phyloP scores from a whole-genome alignment of 306 rosid species.

The Glycyrrhiza uralensis region DNA sequence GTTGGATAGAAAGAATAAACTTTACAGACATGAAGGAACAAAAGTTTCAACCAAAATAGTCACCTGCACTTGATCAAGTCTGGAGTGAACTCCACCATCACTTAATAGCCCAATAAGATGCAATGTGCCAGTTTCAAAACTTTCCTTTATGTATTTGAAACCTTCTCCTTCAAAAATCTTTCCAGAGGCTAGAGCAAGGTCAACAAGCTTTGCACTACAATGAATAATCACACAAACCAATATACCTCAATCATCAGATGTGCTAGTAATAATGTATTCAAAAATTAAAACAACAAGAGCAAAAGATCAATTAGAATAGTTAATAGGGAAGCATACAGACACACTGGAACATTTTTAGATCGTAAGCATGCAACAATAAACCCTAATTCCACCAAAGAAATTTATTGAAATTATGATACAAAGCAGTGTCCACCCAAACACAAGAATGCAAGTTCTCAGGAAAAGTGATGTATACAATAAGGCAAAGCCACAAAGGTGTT shows the following conservation, averaged over 20 bases:
- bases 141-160: slow-evolving; percentile 72
- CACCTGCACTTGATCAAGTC: slow-evolving; percentile 76
- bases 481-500: neutral
- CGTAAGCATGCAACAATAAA: neutral
- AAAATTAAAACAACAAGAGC: slow-evolving; percentile 11
- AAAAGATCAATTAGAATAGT: neutral
- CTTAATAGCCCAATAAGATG: slow-evolving; percentile 91
- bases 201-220: slow-evolving; percentile 89
- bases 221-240: slow-evolving; percentile 25
- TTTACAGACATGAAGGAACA: neutral
- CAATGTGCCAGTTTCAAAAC: slow-evolving; percentile 62
- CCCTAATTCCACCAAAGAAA: neutral
- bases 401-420: neutral
- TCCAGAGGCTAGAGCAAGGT: slow-evolving; percentile 83
- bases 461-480: neutral
- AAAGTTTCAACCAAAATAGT: neutral
- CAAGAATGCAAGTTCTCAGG: neutral
- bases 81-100: slow-evolving; percentile 92
- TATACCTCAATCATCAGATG: slow-evolving; percentile 11
- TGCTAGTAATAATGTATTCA: neutral
- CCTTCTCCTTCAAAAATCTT: slow-evolving; percentile 82
- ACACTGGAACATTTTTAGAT: neutral
- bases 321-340: neutral
- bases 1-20: neutral
- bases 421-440: neutral